Conservation (phyloP, 495 filamentous ascomycete genomes). For the Penicillium chermesinum region DNA sequence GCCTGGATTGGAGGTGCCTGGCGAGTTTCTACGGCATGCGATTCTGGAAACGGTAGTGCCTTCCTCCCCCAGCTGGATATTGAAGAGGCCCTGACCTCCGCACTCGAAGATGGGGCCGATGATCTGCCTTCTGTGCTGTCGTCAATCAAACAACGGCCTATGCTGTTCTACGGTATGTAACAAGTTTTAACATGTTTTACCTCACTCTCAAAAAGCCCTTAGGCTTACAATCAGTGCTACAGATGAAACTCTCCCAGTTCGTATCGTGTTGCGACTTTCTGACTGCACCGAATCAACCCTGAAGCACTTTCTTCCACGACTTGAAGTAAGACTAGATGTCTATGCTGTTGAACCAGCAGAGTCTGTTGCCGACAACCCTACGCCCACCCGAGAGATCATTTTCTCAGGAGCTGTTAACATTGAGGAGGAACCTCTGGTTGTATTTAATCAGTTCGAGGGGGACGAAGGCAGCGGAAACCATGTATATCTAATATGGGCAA, state of each 20-base stretch:
- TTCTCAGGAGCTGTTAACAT: slow-evolving; percentile 57
- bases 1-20: slow-evolving; percentile 37
- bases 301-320: slow-evolving; percentile 54
- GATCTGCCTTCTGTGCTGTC: slow-evolving; percentile 43
- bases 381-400: slow-evolving; percentile 58
- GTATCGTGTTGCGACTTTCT: slow-evolving; percentile 65
- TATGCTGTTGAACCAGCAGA: slow-evolving; percentile 60
- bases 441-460: slow-evolving; percentile 51
- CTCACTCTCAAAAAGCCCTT: slow-evolving; percentile 49
- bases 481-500: slow-evolving; percentile 75
- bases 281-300: slow-evolving; percentile 55
- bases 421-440: slow-evolving; percentile 55
- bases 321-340: slow-evolving; percentile 65
- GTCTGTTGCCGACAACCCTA: slow-evolving; percentile 38
- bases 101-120: slow-evolving; percentile 43
- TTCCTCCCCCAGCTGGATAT: slow-evolving; percentile 59
- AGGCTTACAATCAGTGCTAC: slow-evolving; percentile 52
- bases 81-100: slow-evolving; percentile 50
- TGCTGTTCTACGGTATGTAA: slow-evolving; percentile 67
- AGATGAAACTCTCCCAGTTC: slow-evolving; percentile 78
- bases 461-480: slow-evolving; percentile 52
- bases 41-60: slow-evolving; percentile 77
- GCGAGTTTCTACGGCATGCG: slow-evolving; percentile 65
- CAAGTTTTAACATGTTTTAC: slow-evolving; percentile 8
- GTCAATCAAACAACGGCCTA: slow-evolving; percentile 44